These are phyloP conservation scores for Amaranthus palmeri DNA, from an alignment of 148 eudicot species.

Conservation along the genomic window DNA sequence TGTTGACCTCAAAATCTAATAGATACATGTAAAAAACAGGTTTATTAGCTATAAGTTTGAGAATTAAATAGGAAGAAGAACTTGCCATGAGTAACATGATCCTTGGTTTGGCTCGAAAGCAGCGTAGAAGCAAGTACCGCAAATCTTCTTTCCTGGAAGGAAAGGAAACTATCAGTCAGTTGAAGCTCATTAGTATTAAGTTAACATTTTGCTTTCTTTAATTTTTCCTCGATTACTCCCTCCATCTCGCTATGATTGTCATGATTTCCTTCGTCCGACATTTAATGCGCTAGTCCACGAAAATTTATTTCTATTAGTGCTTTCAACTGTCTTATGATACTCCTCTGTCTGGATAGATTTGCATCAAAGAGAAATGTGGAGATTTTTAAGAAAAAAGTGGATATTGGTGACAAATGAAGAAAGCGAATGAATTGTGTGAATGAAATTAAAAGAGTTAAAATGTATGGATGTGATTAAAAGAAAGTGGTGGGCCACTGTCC, in stretches of 20 bases:
- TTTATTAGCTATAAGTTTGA: background rate
- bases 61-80: conserved; percentile 15
- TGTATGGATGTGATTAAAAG: no score
- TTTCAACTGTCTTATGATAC: background rate
- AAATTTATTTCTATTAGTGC: background rate
- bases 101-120: conserved; percentile 98
- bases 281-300: background rate
- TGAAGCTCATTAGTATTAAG: background rate
- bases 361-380: background rate
- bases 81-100: conserved; percentile 91
- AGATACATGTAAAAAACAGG: background rate
- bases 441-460: background rate
- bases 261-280: background rate
- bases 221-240: background rate
- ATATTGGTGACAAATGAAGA: background rate
- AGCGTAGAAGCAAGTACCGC: conserved; percentile 72
- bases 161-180: background rate
- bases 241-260: background rate
- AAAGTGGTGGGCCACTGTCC: no score
- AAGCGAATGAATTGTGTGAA: no score
- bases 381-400: no score
- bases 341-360: no score
- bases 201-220: no score
- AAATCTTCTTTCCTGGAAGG: conserved; percentile 83
- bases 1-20: background rate